Base-by-base conservation (phyloP, 2,329 filamentous ascomycete species). In the Magnaporthiopsis incrustans region DNA sequence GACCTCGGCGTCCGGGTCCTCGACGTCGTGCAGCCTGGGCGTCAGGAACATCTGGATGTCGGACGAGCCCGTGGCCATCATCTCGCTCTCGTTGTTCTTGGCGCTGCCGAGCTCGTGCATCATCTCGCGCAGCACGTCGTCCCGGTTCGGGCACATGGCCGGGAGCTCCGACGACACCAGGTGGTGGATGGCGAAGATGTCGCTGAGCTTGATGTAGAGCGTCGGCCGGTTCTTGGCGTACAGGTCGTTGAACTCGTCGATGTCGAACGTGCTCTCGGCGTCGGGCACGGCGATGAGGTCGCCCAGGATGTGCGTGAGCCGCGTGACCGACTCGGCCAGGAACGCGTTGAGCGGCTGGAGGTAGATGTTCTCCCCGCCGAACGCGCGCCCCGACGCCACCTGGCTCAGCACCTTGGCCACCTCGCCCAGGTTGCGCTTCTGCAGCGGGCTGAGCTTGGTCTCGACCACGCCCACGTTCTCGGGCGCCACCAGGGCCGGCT, bases 121-220 rank as follows among this genome's bases (percentile, higher is more conserved):
- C 68, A 97, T 90, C 76, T 98, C 95, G 65, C 91, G 90, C 64
- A 99, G 83, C 66, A 92, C 84, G 73, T 99, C 95, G 69, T 97
- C 94, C 44, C 90, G 86, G 66, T 81, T 85, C 1, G 91, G 89
- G 70, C 91, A 96, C 66, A 98, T 87, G 65, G 82, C 81, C 6
- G 87, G 80, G 61, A 97, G 85, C 70, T 98, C 92, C 30, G 88
- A 82, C 3, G 91, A 88, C 64, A 98, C 85, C 27, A 98, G 83
- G 67, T 89, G 92, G 77, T 99, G 96, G 65, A 99, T 94, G 61
- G 94, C 91, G 74, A 99, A 98, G 65, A 99, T 93, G 74, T 99
- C 95, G 22, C 90, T 86, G 85, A 99, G 94, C 79, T 99, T 99
- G 80, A 99, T 97, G 79, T 98, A 99, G n/a, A 99, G 82, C 0